phyloP scores from a whole-genome alignment of 306 rosid genomes.

The Casuarina glauca region DNA sequence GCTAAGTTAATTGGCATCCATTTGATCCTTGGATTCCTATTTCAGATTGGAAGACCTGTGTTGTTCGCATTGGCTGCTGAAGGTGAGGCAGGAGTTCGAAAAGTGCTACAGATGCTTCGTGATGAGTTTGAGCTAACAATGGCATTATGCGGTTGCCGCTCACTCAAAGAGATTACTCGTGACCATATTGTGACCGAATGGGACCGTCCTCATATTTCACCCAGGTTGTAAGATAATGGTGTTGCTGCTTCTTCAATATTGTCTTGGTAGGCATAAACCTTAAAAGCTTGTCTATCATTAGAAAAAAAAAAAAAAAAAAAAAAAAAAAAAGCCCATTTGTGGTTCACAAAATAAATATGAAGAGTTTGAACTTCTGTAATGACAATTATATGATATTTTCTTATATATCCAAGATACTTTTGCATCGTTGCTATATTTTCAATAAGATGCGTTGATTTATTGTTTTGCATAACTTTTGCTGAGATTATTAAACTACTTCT shows the following conservation, averaged over 20 bases:
- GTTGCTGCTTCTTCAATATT: too few relatives aligned
- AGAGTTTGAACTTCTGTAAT: neutral
- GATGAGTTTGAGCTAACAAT: slow-evolving; percentile 90
- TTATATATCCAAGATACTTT: neutral
- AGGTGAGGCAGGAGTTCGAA: slow-evolving; percentile 88
- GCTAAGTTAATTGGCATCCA: neutral
- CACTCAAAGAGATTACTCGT: slow-evolving; percentile 85
- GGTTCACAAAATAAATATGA: neutral
- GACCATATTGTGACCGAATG: slow-evolving; percentile 67
- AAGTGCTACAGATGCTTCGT: slow-evolving; percentile 79
- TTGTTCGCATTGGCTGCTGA: slow-evolving; percentile 82
- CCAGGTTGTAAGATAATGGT: slow-evolving; percentile 54
- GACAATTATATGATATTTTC: neutral
- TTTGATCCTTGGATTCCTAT: neutral
- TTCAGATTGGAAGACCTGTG: slow-evolving; percentile 96
- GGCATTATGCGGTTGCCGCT: slow-evolving; percentile 89
- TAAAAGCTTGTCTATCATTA: neutral
- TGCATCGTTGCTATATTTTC: neutral
- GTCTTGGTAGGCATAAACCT: neutral
- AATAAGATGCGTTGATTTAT: neutral
- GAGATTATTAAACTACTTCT: neutral
- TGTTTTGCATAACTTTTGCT: neutral
- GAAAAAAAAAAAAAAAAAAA: neutral
- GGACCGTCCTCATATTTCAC: slow-evolving; percentile 61
- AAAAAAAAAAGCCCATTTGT: neutral